Percentiles rank a stretch among this genome's conserved stretches.
phyloP scores from a whole-genome alignment of 805 yeast genomes.

The Teunomyces kruisii region DNA sequence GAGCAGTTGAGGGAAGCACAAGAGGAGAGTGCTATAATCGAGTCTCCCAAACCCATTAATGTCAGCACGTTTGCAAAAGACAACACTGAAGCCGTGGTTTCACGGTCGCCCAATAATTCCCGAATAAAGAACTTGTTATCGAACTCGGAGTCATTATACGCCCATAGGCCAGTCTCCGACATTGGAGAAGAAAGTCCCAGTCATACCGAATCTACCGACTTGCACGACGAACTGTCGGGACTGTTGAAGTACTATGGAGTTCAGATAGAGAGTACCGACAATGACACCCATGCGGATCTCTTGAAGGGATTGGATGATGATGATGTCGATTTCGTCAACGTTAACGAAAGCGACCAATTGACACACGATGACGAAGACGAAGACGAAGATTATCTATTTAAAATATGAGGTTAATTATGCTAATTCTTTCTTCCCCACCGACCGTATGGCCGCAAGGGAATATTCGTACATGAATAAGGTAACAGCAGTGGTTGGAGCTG shows the following conservation, averaged over 20 bases:
- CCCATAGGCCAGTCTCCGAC: slow-evolving; percentile 12
- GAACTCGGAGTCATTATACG: slow-evolving; percentile 37
- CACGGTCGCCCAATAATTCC: slow-evolving; percentile 14
- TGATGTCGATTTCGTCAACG: slow-evolving; percentile 28
- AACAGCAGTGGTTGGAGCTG: slow-evolving; percentile 76
- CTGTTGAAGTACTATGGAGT: slow-evolving; percentile 30
- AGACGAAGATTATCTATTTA: slow-evolving; percentile 34
- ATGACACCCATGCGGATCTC: slow-evolving; percentile 17
- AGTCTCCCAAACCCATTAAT: background rate
- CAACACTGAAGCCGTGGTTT: slow-evolving; percentile 3
- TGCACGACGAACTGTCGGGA: slow-evolving; percentile 37
- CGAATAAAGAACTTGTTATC: slow-evolving; percentile 33
- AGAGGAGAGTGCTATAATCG: slow-evolving; percentile 1
- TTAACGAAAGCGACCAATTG: slow-evolving; percentile 21
- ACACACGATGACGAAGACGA: slow-evolving; percentile 12
- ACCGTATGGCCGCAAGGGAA: slow-evolving; percentile 14
- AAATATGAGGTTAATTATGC: slow-evolving; percentile 9
- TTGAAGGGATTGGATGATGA: slow-evolving; percentile 22
- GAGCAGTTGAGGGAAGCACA: slow-evolving; percentile 17
- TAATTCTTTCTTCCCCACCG: background rate
- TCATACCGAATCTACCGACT: background rate
- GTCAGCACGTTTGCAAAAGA: background rate
- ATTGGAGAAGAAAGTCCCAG: background rate
- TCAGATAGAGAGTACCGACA: slow-evolving; percentile 19
- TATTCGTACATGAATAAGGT: slow-evolving; percentile 67